Conservation (phyloP, 768 basidiomycete species). For the Lactarius psammicola region DNA sequence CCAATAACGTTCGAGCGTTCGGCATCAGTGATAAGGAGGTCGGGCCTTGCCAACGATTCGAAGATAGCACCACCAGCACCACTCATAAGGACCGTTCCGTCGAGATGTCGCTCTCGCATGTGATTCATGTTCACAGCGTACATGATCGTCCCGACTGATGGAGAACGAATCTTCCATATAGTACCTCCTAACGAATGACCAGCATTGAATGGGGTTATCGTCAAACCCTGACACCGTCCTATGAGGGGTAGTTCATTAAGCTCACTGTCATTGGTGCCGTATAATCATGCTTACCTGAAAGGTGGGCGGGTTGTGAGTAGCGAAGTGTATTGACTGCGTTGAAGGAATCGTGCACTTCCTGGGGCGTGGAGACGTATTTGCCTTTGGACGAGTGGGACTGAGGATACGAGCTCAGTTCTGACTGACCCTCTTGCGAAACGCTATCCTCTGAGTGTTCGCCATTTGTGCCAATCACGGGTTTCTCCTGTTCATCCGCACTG, state of each 20-base stretch:
- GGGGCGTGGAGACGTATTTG: conserved; percentile 71
- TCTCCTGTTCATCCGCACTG: conserved; percentile 1
- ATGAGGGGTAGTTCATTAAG: background rate
- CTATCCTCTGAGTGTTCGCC: conserved; percentile 33
- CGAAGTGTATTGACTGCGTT: conserved; percentile 87
- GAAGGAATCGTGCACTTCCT: conserved; percentile 91
- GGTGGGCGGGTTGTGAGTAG: conserved; percentile 93
- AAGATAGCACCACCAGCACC: conserved; percentile 74
- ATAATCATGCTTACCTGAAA: conserved; percentile 61
- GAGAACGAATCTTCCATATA: conserved; percentile 98
- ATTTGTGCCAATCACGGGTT: background rate
- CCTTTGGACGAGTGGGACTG: conserved; percentile 35
- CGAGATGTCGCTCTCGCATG: conserved; percentile 91
- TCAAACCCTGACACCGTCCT: conserved; percentile 89
- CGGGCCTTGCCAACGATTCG: conserved; percentile 85
- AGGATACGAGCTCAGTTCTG: conserved; percentile 31
- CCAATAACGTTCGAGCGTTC: conserved; percentile 80
- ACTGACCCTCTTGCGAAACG: conserved; percentile 33
- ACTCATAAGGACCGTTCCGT: conserved; percentile 85
- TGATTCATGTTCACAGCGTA: conserved; percentile 97
- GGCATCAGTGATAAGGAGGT: conserved; percentile 91
- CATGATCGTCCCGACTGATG: conserved; percentile 91
- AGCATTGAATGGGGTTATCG: conserved; percentile 92
- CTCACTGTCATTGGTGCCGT: background rate
- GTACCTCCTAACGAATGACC: conserved; percentile 96